Conservation (phyloP, 1,139 yeast species). For the Dujonia santamariae region DNA sequence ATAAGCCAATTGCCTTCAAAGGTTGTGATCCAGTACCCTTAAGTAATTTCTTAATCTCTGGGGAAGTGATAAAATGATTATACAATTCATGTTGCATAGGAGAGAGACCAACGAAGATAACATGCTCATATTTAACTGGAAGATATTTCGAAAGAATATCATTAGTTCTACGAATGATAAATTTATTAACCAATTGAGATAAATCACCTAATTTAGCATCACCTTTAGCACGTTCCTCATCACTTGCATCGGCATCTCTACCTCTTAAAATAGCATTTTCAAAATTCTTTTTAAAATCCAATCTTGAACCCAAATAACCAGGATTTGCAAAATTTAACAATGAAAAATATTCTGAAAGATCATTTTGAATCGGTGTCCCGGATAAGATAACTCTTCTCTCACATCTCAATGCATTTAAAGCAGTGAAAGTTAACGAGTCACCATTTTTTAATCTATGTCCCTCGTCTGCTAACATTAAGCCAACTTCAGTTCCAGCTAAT, state of each 20-base stretch:
- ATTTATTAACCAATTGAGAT: constrained; percentile 76
- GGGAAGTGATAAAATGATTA: constrained; percentile 73
- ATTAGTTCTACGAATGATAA: constrained; percentile 92
- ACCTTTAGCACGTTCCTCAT: constrained; percentile 71
- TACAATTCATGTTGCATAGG: constrained; percentile 76
- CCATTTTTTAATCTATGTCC: constrained; percentile 96
- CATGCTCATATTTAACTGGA: constrained; percentile 96
- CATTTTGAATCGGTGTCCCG: constrained; percentile 98
- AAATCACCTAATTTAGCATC: constrained; percentile 68
- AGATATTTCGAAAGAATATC: constrained; percentile 90
- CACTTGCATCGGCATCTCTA: constrained; percentile 88
- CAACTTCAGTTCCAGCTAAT: constrained; percentile 76
- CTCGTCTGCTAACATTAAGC: constrained; percentile 89
- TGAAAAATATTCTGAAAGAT: constrained; percentile 91
- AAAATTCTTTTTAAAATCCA: constrained; percentile 79
- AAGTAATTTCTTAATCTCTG: constrained; percentile 69
- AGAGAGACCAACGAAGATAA: constrained; percentile 79
- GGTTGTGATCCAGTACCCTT: constrained; percentile 80
- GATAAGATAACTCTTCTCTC: constrained; percentile 87
- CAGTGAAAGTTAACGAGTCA: constrained; percentile 88
- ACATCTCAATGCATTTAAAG: constrained; percentile 78
- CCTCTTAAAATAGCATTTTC: constrained; percentile 80
- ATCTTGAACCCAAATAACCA: constrained; percentile 80
- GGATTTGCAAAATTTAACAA: constrained; percentile 92
- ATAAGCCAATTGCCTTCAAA: constrained; percentile 81